A percentile compares a stretch with the other conserved stretches of the same genome.
Conservation (phyloP, 2,329 filamentous ascomycete species). For the Epichloe aotearoae region DNA sequence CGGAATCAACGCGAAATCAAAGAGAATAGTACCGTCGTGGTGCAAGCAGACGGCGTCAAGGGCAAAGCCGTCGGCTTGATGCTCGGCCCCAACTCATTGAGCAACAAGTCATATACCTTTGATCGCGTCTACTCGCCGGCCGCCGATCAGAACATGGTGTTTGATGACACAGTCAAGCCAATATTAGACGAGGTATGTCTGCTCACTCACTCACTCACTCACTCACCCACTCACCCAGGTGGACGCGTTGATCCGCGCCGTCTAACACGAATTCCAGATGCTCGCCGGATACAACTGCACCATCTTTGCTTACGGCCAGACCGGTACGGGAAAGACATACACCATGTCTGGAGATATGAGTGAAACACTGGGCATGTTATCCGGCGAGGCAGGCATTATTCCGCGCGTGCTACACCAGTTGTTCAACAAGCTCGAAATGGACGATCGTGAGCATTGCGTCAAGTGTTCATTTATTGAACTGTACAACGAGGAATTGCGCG, state of each 20-base stretch:
- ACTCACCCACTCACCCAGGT: not conserved
- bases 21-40: conserved; percentile 89
- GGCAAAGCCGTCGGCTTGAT: conserved; percentile 73
- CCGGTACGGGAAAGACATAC: conserved; percentile 95
- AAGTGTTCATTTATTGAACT: conserved; percentile 98
- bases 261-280: conserved; percentile 46
- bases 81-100: conserved; percentile 84
- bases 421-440: conserved; percentile 70
- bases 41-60: conserved; percentile 77
- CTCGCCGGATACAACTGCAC: conserved; percentile 93
- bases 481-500: conserved; percentile 94
- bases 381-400: conserved; percentile 89
- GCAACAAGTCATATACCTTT: conserved; percentile 93
- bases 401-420: conserved; percentile 79
- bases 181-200: conserved; percentile 73
- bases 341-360: conserved; percentile 98
- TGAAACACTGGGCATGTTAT: conserved; percentile 70
- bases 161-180: conserved; percentile 87
- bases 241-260: not conserved
- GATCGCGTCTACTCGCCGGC: conserved; percentile 95
- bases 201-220: too few species aligned
- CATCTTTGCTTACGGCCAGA: conserved; percentile 97
- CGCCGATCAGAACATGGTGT: conserved; percentile 86
- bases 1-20: conserved; percentile 84
- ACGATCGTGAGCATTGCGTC: conserved; percentile 72